Base-by-base conservation (phyloP, 1,139 yeast genomes). In the Yamadazyma aaseri region DNA sequence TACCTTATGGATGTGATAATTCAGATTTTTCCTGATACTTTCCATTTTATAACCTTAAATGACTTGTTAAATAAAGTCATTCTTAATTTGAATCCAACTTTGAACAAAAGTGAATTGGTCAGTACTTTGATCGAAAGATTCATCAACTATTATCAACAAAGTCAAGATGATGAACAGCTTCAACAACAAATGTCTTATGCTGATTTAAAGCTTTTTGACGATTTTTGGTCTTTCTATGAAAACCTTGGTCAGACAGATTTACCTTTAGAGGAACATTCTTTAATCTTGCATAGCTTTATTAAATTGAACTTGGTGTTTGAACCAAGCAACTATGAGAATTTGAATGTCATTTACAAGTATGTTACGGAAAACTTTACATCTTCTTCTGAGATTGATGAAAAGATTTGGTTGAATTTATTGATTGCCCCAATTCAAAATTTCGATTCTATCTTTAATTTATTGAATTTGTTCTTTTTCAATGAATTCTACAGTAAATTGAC, bases 1-100 rank as follows among this genome's bases (percentile, higher is more conserved):
- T 94, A 92, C 53, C 63, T 92, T 38, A 67, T 90, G 37, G 98
- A 94, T 52, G 96, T 90, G 9, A 72, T 80, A 38, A 84, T 90
- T 37, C 97, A 90, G 55, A 94, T 90, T 2, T 92, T 94, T 62
- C 97, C 98, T 0, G 97, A 87, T 49, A 86, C 85, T 44, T 90
- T 84, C 59, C 98, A 92, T 52, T 65, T 89, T 42, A 73, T 74
- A 17, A 86, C 97, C 0, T 65, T 92, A 46, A 79, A 79, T 35
- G 64, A 67, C 25, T 76, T 87, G 44, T 69, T 92, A 46, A 75
- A 73, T 31, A 75, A 86, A 2, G 79, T 89, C 1, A 71, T 83
- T 39, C 66, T 77, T 32, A 58, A 61, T 36, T 67, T 92, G 43
- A 81, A 81, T 51, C 92, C 94, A 1, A 69, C 73, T 36, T 81